Base-by-base conservation (phyloP, 2,329 filamentous ascomycete species). In the Fusarium virguliforme region DNA sequence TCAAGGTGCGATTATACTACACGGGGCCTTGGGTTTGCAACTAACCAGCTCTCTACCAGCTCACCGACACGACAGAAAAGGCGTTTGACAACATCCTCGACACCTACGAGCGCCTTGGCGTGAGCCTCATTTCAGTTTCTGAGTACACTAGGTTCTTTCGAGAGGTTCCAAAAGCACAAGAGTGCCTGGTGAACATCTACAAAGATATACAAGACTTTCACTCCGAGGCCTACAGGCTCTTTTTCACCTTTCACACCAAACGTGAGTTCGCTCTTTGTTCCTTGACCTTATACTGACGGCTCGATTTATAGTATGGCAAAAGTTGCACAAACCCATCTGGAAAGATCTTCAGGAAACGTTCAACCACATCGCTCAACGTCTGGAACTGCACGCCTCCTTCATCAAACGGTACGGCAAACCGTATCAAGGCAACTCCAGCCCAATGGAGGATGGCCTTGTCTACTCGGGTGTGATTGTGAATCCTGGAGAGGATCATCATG, bases 121-220 rank as follows among this genome's bases (percentile, higher is more conserved):
- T 32, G 5, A 22, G 8, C 0, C 12, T 57, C 3, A 18, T 32
- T 4, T 8, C 1, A 6, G 7, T 57, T 6, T 57, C 38, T 3
- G 37, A 57, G 1, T 57, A 57, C 13, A 43, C 54, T 0, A 18
- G 1, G 2, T 34, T 57, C 37, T 57, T 43, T 8, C n/a, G 8
- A 0, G 28, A 57, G 1, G 30, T 34, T 24, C 18, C 28, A 4
- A 18, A 2, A 1, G n/a, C 54, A 8, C 12, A 35, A 6, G 37
- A 57, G 26, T 57, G 10, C 13, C 24, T 57, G 38, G 37, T 32
- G 8, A 57, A 57, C 18, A 57, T 43, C 18, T 57, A 57, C 8
- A 30, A 26, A 22, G 54, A 57, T 12, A 13, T 57, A 6, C 38
- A 43, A 13, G 5, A 7, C 5, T 57, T 57, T 18, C 54, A 57